Evolutionary conservation across 345 rosid genomes (phyloP).

Genomic region (Syzygium oleosum): DNA sequence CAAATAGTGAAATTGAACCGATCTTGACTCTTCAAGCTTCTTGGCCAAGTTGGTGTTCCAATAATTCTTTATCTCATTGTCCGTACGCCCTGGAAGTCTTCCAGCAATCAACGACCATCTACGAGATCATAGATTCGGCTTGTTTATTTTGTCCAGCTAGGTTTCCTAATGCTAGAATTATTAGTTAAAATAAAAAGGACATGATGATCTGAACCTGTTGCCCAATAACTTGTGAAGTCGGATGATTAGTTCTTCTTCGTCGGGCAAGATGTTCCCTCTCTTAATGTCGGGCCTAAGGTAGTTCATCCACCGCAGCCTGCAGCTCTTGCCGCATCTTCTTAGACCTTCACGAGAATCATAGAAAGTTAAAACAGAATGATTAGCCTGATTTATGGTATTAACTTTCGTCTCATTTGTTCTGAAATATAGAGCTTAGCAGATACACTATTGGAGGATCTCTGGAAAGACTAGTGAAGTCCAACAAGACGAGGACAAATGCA

Average conservation of each 20-base stretch:
- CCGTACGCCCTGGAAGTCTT: constrained; percentile 31
- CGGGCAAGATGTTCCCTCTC: constrained; percentile 3
- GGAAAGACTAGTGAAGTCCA: background rate
- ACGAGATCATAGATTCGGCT: background rate
- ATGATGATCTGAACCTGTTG: constrained; percentile 11
- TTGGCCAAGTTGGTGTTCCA: constrained; percentile 32
- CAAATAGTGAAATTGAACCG: background rate
- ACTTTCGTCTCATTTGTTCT: background rate
- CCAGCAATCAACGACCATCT: constrained; percentile 45
- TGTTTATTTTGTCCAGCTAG: background rate
- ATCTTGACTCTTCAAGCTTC: background rate
- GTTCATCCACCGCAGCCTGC: constrained; percentile 11
- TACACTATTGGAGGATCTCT: background rate
- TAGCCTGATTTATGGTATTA: background rate
- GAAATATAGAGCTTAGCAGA: background rate
- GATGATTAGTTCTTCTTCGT: constrained; percentile 29
- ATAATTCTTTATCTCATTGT: constrained; percentile 34
- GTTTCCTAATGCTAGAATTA: background rate
- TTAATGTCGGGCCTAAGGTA: constrained; percentile 5
- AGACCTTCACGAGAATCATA: constrained; percentile 5
- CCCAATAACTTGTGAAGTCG: constrained; percentile 31
- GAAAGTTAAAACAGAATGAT: background rate
- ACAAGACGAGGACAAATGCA: background rate
- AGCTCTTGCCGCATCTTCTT: constrained; percentile 10
- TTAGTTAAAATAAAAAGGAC: background rate